Conservation (phyloP, 1,139 yeast species). For the Suhomyces choctaworum region DNA sequence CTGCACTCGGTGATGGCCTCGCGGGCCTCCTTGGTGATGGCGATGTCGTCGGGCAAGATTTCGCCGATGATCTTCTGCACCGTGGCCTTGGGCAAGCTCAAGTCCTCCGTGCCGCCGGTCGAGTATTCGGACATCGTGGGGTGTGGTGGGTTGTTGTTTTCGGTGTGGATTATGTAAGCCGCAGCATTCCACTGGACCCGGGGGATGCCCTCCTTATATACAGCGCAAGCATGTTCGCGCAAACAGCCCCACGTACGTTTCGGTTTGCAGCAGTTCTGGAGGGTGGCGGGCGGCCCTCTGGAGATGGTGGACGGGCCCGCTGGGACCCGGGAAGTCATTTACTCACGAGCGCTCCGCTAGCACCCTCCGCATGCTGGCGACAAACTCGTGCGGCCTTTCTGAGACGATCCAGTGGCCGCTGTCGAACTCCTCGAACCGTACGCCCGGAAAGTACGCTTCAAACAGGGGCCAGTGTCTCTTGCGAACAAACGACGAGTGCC, state of each 20-base stretch:
- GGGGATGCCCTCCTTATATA: background rate
- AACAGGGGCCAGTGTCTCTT: slow-evolving; percentile 31
- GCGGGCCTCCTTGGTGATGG: slow-evolving; percentile 90
- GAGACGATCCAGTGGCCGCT: slow-evolving; percentile 50
- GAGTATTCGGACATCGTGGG: slow-evolving; percentile 40
- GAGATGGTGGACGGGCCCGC: too few relatives aligned
- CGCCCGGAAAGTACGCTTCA: slow-evolving; percentile 36
- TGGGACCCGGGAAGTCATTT: too few relatives aligned
- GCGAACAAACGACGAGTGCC: slow-evolving; percentile 41
- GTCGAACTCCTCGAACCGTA: slow-evolving; percentile 32
- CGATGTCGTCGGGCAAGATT: slow-evolving; percentile 79
- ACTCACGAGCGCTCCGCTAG: too few relatives aligned
- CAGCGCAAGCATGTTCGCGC: too few relatives aligned
- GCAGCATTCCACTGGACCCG: background rate
- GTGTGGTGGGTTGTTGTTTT: background rate
- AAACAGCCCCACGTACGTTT: too few relatives aligned
- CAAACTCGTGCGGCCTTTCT: slow-evolving; percentile 42
- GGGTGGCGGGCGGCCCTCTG: too few relatives aligned
- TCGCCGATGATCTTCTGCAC: slow-evolving; percentile 94
- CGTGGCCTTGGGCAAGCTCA: slow-evolving; percentile 68
- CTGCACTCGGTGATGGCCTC: slow-evolving; percentile 96
- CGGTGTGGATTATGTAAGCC: slow-evolving; percentile 8
- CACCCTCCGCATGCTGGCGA: slow-evolving; percentile 25
- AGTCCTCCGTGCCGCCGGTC: slow-evolving; percentile 41
- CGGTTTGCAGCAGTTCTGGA: too few relatives aligned